Conservation (phyloP, 2,329 filamentous ascomycete genomes). For the Alternaria atra region DNA sequence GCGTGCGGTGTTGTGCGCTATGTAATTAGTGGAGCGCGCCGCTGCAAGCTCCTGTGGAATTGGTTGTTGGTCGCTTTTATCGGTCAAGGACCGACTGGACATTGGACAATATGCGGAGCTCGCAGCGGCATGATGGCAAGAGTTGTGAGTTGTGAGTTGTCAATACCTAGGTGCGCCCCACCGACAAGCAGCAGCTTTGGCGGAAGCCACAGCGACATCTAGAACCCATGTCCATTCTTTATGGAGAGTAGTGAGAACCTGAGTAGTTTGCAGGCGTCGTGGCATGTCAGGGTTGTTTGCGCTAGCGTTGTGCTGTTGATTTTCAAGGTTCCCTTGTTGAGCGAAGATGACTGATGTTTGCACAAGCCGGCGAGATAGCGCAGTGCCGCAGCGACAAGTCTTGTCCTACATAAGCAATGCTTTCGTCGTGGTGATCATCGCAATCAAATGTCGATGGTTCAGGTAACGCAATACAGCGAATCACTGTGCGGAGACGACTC, state of each 20-base stretch:
- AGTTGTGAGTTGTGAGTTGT: not conserved
- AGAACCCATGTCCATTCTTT: not conserved
- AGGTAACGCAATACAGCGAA: not conserved
- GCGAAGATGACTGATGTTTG: not conserved
- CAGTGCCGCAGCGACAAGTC: not conserved
- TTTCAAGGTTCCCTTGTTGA: not conserved
- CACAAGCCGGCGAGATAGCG: not conserved
- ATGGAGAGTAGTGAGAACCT: not conserved
- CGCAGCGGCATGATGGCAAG: not conserved
- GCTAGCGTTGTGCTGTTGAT: slow-evolving; percentile 5
- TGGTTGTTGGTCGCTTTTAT: not conserved
- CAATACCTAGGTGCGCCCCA: not conserved
- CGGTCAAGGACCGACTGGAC: not conserved
- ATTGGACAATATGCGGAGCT: not conserved
- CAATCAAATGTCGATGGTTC: not conserved
- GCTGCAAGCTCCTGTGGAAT: not conserved
- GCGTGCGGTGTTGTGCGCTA: slow-evolving; percentile 5
- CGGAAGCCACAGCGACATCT: slow-evolving; percentile 2
- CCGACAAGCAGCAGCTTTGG: not conserved
- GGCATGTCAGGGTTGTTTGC: not conserved
- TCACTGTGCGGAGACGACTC: not conserved
- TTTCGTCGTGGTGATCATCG: not conserved
- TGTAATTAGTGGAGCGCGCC: slow-evolving; percentile 7
- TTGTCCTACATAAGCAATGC: not conserved
- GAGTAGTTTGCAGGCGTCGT: not conserved